phyloP scores from a whole-genome alignment of 208 protist species.

The Leishmania tarentolae region DNA sequence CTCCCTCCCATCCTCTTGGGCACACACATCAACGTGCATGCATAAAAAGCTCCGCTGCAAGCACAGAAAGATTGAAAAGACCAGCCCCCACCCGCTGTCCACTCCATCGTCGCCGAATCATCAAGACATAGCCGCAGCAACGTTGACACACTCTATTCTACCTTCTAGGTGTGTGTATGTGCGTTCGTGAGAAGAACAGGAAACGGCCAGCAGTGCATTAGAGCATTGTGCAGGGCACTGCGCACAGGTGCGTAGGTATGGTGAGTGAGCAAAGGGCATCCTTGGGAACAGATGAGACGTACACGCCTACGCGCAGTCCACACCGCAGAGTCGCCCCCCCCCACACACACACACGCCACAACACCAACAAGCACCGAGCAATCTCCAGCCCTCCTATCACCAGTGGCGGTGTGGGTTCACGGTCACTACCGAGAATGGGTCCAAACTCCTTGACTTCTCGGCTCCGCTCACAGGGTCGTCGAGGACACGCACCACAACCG shows the following conservation, averaged over 20 bases:
- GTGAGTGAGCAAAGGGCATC: neutral
- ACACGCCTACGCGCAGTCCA: neutral
- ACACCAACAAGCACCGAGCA: neutral
- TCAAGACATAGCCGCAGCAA: neutral
- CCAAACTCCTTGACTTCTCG: neutral
- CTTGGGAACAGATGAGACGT: neutral
- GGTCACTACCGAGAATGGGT: neutral
- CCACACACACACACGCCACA: too few relatives aligned
- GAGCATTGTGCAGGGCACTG: neutral
- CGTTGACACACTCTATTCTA: neutral
- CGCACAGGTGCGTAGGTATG: neutral
- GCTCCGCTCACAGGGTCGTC: neutral
- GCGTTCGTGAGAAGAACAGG: neutral
- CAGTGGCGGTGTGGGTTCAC: neutral
- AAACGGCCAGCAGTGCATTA: neutral
- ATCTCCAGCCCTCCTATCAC: neutral
- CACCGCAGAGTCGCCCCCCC: neutral
- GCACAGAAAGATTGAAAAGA: neutral
- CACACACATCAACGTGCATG: neutral
- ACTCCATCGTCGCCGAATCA: neutral
- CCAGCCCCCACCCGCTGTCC: neutral
- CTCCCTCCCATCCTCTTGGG: neutral
- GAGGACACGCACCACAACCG: slow-evolving; percentile 23
- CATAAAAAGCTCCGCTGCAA: neutral
- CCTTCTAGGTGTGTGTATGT: neutral